Base-by-base conservation (phyloP, 169 alveolate species). In the Plasmodium adleri region DNA sequence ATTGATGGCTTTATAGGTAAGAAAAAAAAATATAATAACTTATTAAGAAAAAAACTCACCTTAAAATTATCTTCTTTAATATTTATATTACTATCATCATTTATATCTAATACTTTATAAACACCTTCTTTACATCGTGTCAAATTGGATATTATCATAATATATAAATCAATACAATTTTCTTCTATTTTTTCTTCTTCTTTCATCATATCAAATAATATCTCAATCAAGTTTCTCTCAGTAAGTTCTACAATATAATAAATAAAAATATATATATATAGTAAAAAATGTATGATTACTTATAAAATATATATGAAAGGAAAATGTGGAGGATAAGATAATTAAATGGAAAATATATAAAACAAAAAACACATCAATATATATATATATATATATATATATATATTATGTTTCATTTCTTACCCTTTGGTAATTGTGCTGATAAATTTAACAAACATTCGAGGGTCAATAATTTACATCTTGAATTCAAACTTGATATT, bases 391-490 rank as follows among this genome's bases (percentile, higher is more conserved):
- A 59, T 15, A 15, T 5, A 8, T 9, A 15, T 15, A n/a, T 17
- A 59, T 59, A 26, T 59, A 59, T 17, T 15, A 0, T 28, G 43
- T 28, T 6, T 4, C 6, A 28, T 28, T 28, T 66, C 12, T 75
- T 75, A 78, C 90, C 90, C 60, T 39, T 78, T 54, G 76, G 90
- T 5, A 49, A 56, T n/a, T 66, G 90, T 0, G 78, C 90, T 22
- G 90, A 78, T 13, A 78, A 20, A 56, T 66, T 78, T 54, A 78
- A 52, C 24, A 78, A 24, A 26, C 90, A 78, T 7, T 78, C 80
- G 26, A 78, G 80, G 32, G 78, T 58, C 17, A 78, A 32, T 71
- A 78, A 24, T 24, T 66, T 62, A 28, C 56, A 26, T 17, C 63
- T n/a, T 13, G 62, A 50, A 45, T 28, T 66, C 47, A 78, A 39